These are phyloP conservation scores for Leccinum fibrillosum DNA, from an alignment of 768 basidiomycete species.

Conservation along the genomic window DNA sequence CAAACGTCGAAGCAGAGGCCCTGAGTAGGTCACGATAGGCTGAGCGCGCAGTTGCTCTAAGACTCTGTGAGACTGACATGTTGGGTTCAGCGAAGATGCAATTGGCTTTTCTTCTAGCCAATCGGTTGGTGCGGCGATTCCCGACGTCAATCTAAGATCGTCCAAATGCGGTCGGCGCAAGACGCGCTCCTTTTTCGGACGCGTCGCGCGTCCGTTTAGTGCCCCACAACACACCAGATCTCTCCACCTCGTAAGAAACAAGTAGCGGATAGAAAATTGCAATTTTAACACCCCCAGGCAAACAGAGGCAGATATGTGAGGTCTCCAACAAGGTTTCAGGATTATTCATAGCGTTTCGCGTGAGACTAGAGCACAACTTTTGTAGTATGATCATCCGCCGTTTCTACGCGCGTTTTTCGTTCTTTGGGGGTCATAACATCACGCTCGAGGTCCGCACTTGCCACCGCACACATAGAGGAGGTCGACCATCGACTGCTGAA, in stretches of 20 bases:
- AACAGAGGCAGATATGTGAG: constrained; percentile 17
- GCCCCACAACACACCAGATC: constrained; percentile 29
- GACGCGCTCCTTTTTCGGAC: constrained; percentile 40
- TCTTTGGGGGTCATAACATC: constrained; percentile 12
- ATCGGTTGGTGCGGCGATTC: constrained; percentile 11
- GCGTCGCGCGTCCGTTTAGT: constrained; percentile 27
- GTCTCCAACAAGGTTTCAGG: constrained; percentile 12
- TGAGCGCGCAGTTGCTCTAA: constrained; percentile 65
- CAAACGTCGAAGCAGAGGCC: constrained; percentile 63
- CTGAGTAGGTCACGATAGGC: constrained; percentile 73
- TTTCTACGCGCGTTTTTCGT: constrained; percentile 16
- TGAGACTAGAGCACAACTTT: constrained; percentile 18
- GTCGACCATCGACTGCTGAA: constrained; percentile 2
- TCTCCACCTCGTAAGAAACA: constrained; percentile 25
- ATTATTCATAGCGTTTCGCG: constrained; percentile 18
- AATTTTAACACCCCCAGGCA: constrained; percentile 15
- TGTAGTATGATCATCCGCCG: not conserved
- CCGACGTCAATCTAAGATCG: constrained; percentile 34
- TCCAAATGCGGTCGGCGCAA: constrained; percentile 33
- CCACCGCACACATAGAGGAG: constrained; percentile 1
- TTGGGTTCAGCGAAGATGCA: not conserved
- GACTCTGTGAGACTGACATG: constrained; percentile 55
- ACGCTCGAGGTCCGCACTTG: constrained; percentile 4
- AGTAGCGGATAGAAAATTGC: constrained; percentile 28
- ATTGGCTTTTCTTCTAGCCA: constrained; percentile 9